Conservation (phyloP, 2,329 filamentous ascomycete genomes). For the Botrytis fragariae region DNA sequence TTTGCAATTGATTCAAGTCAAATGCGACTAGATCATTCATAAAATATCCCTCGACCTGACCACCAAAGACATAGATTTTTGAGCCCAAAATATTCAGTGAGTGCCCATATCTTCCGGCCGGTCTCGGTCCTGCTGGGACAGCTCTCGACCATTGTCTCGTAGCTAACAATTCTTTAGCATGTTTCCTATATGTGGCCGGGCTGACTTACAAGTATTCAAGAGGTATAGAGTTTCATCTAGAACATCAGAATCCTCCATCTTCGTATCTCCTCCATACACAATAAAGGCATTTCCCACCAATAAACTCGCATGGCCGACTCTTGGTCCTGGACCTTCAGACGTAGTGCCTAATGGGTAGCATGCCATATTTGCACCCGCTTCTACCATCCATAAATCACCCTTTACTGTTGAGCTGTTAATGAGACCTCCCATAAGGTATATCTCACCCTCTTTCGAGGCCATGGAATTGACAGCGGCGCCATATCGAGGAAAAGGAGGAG, state of each 20-base stretch:
- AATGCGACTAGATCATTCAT: slow-evolving; percentile 97
- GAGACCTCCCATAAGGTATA: slow-evolving; percentile 96
- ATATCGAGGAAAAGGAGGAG: slow-evolving; percentile 92
- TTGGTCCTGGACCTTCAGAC: slow-evolving; percentile 88
- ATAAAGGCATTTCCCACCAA: slow-evolving; percentile 98
- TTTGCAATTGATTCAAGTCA: slow-evolving; percentile 91
- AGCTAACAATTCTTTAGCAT: slow-evolving; percentile 52
- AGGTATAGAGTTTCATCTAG: slow-evolving; percentile 95
- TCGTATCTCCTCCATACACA: slow-evolving; percentile 97
- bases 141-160: slow-evolving; percentile 98
- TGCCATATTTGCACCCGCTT: slow-evolving; percentile 80
- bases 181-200: not conserved
- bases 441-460: slow-evolving; percentile 92
- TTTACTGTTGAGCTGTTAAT: slow-evolving; percentile 95
- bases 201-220: slow-evolving; percentile 85
- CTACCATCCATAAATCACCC: slow-evolving; percentile 96
- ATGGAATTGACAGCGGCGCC: slow-evolving; percentile 91
- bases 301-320: slow-evolving; percentile 90
- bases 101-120: slow-evolving; percentile 90
- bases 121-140: slow-evolving; percentile 79
- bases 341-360: slow-evolving; percentile 92
- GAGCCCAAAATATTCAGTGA: slow-evolving; percentile 95
- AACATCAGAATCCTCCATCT: slow-evolving; percentile 87
- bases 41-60: slow-evolving; percentile 94
- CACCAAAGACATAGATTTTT: slow-evolving; percentile 96